Conservation (phyloP, 306 rosid genomes). For the Vachellia collinsii region DNA sequence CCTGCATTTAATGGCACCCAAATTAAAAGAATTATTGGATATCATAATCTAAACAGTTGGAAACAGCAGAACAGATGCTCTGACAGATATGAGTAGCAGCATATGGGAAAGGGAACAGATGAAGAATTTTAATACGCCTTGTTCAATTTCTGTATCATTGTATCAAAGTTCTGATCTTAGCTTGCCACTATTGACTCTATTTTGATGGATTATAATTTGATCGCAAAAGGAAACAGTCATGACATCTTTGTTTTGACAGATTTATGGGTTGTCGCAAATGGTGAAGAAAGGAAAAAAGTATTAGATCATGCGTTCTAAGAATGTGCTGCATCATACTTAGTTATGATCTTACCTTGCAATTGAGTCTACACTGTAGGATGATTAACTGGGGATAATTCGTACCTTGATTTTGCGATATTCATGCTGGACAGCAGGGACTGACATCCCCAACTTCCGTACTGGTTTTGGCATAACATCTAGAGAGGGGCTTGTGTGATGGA, state of each 20-base stretch:
- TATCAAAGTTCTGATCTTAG: constrained; percentile 25
- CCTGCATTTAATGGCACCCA: constrained; percentile 55
- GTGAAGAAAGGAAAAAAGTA: constrained; percentile 16
- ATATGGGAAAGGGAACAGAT: constrained; percentile 16
- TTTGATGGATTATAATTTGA: not conserved
- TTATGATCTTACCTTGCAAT: constrained; percentile 23
- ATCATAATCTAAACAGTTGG: not conserved
- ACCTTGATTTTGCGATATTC: constrained; percentile 48
- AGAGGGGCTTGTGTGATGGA: constrained; percentile 47
- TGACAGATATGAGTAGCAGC: constrained; percentile 2
- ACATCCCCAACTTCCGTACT: constrained; percentile 54
- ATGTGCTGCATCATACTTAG: constrained; percentile 18
- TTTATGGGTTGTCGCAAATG: not conserved
- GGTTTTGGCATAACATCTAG: constrained; percentile 34
- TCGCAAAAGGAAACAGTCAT: constrained; percentile 9
- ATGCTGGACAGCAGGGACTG: constrained; percentile 25
- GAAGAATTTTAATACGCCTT: constrained; percentile 9
- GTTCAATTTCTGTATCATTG: not conserved
- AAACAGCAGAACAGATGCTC: not conserved
- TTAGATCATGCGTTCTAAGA: constrained; percentile 5
- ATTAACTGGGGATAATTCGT: constrained; percentile 25
- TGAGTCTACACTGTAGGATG: constrained; percentile 13
- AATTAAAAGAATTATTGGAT: constrained; percentile 30
- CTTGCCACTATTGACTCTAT: constrained; percentile 10
- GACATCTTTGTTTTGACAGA: constrained; percentile 5